A percentile compares a stretch with the other conserved stretches of the same genome.
These are phyloP conservation scores for Gymnopus androsaceus DNA, from an alignment of 1,284 basidiomycete species.

Conservation along the genomic window DNA sequence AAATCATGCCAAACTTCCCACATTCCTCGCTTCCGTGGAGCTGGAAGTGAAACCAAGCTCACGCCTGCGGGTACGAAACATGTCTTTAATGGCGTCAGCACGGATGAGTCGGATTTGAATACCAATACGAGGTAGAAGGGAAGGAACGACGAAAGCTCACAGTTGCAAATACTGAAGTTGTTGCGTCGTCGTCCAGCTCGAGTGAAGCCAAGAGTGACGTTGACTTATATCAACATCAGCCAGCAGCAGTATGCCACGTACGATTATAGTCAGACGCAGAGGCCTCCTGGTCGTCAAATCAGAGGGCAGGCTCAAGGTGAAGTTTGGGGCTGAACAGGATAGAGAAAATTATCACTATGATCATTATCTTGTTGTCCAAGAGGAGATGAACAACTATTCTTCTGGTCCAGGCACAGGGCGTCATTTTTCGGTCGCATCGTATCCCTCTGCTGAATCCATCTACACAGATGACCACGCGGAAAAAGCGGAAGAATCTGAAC, in stretches of 20 bases:
- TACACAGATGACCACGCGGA: conserved; percentile 23
- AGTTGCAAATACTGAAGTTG: conserved; percentile 53
- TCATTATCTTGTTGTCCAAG: not conserved
- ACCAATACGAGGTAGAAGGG: conserved; percentile 37
- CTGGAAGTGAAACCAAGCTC: no score
- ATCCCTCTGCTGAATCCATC: conserved; percentile 16
- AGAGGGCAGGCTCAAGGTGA: not conserved
- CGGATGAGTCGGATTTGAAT: conserved; percentile 48
- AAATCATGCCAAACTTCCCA: conserved; percentile 26
- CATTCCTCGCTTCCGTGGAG: conserved; percentile 41
- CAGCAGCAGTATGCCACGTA: not conserved
- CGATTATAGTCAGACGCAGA: conserved; percentile 12
- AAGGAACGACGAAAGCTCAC: conserved; percentile 45
- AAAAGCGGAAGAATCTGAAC: conserved; percentile 10
- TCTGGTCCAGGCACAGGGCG: not conserved
- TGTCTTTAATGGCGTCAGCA: conserved; percentile 18
- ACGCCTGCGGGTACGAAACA: conserved; percentile 15
- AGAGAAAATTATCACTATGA: not conserved
- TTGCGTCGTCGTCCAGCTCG: conserved; percentile 36
- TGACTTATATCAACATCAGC: conserved; percentile 11
- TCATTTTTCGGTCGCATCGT: conserved; percentile 10
- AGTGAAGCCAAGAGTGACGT: conserved; percentile 43
- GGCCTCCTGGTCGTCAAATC: conserved; percentile 2
- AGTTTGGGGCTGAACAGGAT: no score
- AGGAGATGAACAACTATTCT: not conserved